These are phyloP conservation scores for Mucor sp. DNA, from an alignment of 371 early-diverging fungal genomes.

Conservation along the genomic window DNA sequence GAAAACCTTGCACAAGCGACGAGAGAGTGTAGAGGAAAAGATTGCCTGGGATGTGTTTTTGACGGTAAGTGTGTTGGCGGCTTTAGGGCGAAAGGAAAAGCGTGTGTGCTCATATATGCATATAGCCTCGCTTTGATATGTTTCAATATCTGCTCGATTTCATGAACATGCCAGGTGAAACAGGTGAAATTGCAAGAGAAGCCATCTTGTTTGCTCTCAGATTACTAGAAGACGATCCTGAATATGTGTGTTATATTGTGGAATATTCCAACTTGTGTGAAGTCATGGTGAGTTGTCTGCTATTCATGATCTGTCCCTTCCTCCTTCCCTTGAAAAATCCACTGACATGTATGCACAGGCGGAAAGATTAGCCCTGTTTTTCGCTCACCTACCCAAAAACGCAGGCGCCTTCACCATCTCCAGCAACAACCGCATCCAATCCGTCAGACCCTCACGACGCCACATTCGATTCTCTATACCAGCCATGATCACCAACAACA, in stretches of 20 bases:
- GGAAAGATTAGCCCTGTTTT: conserved; percentile 44
- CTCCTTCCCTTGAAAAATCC: background rate
- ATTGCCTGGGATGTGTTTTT: conserved; percentile 52
- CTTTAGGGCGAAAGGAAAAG: no score
- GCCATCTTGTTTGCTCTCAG: conserved; percentile 51
- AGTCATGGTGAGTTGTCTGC: conserved; percentile 36
- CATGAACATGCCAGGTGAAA: conserved; percentile 58
- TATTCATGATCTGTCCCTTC: no score
- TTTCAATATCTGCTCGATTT: conserved; percentile 51
- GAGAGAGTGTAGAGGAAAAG: conserved; percentile 51
- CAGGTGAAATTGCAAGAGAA: conserved; percentile 55
- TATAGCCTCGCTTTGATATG: conserved; percentile 56
- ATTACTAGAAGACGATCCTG: conserved; percentile 52
- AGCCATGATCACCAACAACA: conserved; percentile 51
- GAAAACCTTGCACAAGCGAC: conserved; percentile 38
- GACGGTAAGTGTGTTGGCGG: conserved; percentile 44
- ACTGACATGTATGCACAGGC: conserved; percentile 20
- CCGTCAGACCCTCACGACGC: conserved; percentile 39
- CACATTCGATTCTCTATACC: conserved; percentile 49
- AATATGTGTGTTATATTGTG: conserved; percentile 54
- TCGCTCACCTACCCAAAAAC: conserved; percentile 49
- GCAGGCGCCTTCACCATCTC: conserved; percentile 48
- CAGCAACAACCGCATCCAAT: conserved; percentile 37
- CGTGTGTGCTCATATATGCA: no score
- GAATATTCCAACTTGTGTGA: conserved; percentile 56